Evolutionary conservation across 192 early-diverging fungal genomes (phyloP), one percentile per base, ranked within the genome.

Genomic region (Phlyctochytrium bullatum): DNA sequence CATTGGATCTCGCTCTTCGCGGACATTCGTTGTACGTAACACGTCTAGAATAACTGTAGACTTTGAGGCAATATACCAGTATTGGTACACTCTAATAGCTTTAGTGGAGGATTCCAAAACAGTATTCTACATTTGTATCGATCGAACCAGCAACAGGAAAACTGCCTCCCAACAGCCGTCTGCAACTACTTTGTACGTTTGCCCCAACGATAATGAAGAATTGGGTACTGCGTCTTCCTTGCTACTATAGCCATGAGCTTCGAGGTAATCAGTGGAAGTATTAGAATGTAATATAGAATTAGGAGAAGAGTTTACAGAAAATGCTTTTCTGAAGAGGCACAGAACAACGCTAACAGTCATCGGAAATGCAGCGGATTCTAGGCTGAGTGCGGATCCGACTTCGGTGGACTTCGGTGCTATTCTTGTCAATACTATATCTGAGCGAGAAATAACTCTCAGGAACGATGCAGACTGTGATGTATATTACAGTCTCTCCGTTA

Each of bases 401-500:
- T 0, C 61, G 16, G 28, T 86, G 17, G 76, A 84, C 24, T 81
- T 84, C 59, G 75, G 60, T 31, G 72, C 75, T 25, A 69, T 82
- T 23, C 76, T 86, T n/a, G 79, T 86, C 2, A 82, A 86, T 68
- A 77, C 84, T 0, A 56, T 77, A 35, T 66, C 67, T 14, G 84
- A 86, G 61, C 54, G 65, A 40, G 82, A 84, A 24, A 64, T 86
- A 10, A 36, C 65, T 1, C 36, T 86, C 12, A 67, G 36, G 25
- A 86, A 86, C 57, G 70, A 71, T 14, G 68, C 66, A 34, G 82
- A 88, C 12, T 85, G 83, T 61, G 84, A 86, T 64, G 66, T 85
- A 0, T 62, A 72, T 56, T 86, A 74, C 58, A 52, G 60, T 3
- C 58, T 86, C 20, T 17, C 58, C 40, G 20, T 47, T 47, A 14